Evolutionary conservation across 176 grass and related monocot species (phyloP).

Genomic region (Oryza rufipogon): DNA sequence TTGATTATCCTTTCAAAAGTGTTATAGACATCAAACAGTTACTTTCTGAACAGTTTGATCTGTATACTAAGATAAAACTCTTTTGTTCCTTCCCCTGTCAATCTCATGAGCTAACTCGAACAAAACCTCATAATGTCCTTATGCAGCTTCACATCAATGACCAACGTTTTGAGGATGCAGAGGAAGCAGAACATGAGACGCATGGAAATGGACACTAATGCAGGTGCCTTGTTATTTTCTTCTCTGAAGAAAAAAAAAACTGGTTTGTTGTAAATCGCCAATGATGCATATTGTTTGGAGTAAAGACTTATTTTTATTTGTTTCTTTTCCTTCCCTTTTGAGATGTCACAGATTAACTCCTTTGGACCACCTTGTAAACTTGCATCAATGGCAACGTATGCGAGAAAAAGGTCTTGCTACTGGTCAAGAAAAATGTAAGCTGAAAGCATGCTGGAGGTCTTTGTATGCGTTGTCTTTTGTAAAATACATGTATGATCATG

Average conservation of each 20-base stretch:
- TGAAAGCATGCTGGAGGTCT: slow-evolving; percentile 1
- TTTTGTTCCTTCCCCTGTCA: background rate
- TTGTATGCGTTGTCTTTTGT: background rate
- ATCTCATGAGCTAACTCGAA: background rate
- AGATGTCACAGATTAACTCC: background rate
- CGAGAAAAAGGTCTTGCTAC: slow-evolving; percentile 62
- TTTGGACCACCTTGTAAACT: slow-evolving; percentile 22
- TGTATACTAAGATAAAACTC: background rate
- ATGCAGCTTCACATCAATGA: slow-evolving; percentile 80
- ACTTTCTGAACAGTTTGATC: background rate
- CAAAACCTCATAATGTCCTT: background rate
- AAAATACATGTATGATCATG: background rate
- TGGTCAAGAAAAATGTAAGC: slow-evolving; percentile 64
- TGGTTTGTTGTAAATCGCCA: background rate
- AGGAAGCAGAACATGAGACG: slow-evolving; percentile 48
- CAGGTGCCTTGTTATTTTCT: slow-evolving; percentile 9
- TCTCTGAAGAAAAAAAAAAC: background rate
- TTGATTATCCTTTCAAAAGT: background rate
- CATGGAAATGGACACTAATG: slow-evolving; percentile 40
- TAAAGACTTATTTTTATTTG: background rate
- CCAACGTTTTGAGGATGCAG: slow-evolving; percentile 76
- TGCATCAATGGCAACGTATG: slow-evolving; percentile 27
- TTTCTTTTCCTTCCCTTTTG: background rate
- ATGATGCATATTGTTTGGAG: slow-evolving; percentile 3
- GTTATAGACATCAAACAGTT: background rate